Percentiles rank a stretch among this genome's conserved stretches.
phyloP scores from a whole-genome alignment of 768 basidiomycete genomes.

The Arthromyces matolae region DNA sequence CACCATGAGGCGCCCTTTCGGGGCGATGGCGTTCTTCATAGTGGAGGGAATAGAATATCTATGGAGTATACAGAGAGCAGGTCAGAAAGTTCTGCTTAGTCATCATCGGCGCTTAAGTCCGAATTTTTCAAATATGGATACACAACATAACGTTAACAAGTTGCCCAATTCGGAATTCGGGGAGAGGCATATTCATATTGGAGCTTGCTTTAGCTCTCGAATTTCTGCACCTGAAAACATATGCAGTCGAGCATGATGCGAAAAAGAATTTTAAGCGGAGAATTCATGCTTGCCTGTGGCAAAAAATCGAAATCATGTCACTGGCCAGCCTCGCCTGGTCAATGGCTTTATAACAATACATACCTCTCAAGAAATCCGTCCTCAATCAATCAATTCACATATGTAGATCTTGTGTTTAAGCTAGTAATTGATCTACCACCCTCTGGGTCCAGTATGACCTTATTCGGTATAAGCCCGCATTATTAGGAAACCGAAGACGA shows the following conservation, averaged over 20 bases:
- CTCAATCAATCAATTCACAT: no score
- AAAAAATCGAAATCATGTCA: no score
- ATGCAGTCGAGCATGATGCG: no score
- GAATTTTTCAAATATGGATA: conserved; percentile 4
- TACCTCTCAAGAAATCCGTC: not conserved
- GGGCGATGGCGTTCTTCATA: conserved; percentile 22
- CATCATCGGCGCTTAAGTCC: conserved; percentile 14
- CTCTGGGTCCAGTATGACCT: conserved; percentile 33
- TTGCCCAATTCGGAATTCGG: no score
- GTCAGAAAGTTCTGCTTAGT: conserved; percentile 14
- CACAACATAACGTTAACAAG: no score
- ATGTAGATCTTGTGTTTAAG: conserved; percentile 27
- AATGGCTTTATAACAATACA: no score
- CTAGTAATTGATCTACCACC: conserved; percentile 36
- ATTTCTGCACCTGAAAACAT: no score
- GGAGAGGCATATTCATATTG: no score
- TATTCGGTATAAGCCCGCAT: conserved; percentile 28
- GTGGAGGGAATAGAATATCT: conserved; percentile 3
- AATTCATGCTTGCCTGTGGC: no score
- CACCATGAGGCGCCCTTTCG: conserved; percentile 20
- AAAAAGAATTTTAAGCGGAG: no score
- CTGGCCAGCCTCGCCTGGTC: no score
- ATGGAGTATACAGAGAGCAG: not conserved
- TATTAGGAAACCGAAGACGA: conserved; percentile 37
- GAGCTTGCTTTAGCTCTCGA: no score